These are phyloP conservation scores for Tulasnella sp. DNA, from an alignment of 768 basidiomycete species.

Conservation along the genomic window DNA sequence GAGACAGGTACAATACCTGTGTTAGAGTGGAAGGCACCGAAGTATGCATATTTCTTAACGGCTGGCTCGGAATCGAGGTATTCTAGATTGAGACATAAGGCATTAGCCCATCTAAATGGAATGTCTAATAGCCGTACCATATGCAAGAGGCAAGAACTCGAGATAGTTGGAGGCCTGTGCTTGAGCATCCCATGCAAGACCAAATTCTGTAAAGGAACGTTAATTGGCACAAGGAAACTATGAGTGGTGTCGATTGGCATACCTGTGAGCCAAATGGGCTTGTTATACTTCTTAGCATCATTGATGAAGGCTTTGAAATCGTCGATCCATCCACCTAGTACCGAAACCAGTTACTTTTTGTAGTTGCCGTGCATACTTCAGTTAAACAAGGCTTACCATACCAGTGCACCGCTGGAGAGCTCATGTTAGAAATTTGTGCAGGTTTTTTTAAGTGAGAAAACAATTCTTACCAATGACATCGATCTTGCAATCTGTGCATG, in stretches of 20 bases:
- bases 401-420: slow-evolving; percentile 8
- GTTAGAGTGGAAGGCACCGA: slow-evolving; percentile 1
- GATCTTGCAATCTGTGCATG: slow-evolving; percentile 5
- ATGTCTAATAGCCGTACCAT: not conserved
- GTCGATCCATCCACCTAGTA: slow-evolving; percentile 6
- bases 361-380: too few species aligned
- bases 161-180: not conserved
- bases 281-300: not conserved
- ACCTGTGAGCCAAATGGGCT: slow-evolving; percentile 1
- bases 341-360: too few species aligned
- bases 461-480: not conserved
- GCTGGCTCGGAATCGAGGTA: not conserved
- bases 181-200: slow-evolving; percentile 2
- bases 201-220: too few species aligned
- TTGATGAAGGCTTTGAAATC: slow-evolving; percentile 5
- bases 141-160: slow-evolving; percentile 4
- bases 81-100: not conserved
- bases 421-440: not conserved
- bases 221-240: too few species aligned
- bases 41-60: slow-evolving; percentile 6
- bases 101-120: too few species aligned
- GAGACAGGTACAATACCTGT: slow-evolving; percentile 5
- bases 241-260: too few species aligned
- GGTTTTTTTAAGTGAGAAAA: not conserved
- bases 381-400: too few species aligned